Evolutionary conservation across 257 asterid species (phyloP).

Genomic region (Solanum sparsipilum): DNA sequence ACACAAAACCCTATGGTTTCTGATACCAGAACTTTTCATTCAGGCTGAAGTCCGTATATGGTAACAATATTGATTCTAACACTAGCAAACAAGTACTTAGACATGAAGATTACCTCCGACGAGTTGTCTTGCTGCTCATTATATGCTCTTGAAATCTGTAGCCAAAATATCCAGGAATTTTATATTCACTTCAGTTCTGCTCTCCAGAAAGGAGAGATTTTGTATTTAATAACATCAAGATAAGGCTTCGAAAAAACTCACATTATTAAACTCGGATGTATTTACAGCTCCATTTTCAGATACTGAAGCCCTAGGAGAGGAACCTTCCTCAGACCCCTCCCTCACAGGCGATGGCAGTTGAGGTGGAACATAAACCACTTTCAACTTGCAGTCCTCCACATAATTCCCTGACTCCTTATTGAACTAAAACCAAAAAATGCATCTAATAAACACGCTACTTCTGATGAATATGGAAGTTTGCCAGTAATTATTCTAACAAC

Average conservation of each 20-base stretch:
- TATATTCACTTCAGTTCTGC: background rate
- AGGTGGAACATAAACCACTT: conserved; percentile 58
- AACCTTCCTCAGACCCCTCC: conserved; percentile 95
- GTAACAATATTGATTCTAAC: background rate
- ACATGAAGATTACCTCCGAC: conserved; percentile 46
- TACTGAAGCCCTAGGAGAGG: conserved; percentile 82
- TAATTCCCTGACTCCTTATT: conserved; percentile 74
- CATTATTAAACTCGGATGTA: conserved; percentile 36
- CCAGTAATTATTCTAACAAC: background rate
- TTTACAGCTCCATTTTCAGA: conserved; percentile 55
- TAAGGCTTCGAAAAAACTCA: conserved; percentile 21
- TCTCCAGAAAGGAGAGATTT: background rate
- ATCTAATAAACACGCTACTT: background rate
- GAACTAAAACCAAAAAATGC: conserved; percentile 36
- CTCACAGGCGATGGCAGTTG: conserved; percentile 82
- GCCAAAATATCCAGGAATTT: background rate
- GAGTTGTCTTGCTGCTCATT: conserved; percentile 52
- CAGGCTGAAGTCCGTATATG: background rate
- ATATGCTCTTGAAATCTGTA: conserved; percentile 40
- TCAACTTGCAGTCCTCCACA: conserved; percentile 88
- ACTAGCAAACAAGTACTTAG: background rate
- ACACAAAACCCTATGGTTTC: background rate
- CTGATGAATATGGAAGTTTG: background rate
- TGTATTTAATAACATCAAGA: background rate
- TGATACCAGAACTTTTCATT: background rate